Evolutionary conservation across 1,284 basidiomycete genomes (phyloP).

Genomic region (Trichosporon faecale): DNA sequence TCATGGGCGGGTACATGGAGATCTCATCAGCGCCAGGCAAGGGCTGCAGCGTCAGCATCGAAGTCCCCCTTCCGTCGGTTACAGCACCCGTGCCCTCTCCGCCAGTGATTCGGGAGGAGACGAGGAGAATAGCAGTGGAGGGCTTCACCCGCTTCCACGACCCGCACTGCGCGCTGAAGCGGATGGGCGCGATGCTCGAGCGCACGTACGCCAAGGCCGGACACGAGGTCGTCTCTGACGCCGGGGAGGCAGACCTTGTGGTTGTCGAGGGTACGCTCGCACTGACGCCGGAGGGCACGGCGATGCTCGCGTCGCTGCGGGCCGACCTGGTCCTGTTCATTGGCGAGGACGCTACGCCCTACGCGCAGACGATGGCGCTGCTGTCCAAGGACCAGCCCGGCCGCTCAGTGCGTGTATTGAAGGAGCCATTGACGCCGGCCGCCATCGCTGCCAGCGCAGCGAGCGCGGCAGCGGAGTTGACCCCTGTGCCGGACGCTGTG

Average conservation of each 20-base stretch:
- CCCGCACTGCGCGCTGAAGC: slow-evolving; percentile 15
- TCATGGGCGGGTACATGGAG: slow-evolving; percentile 48
- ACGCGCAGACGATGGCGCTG: background rate
- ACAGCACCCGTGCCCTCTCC: background rate
- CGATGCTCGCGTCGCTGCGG: background rate
- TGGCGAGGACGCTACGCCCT: background rate
- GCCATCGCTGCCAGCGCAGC: background rate
- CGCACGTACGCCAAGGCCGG: slow-evolving; percentile 37
- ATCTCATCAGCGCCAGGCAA: slow-evolving; percentile 42
- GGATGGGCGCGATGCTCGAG: slow-evolving; percentile 29
- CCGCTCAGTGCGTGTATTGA: background rate
- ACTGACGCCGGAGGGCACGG: background rate
- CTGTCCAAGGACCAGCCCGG: background rate
- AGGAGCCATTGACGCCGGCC: background rate
- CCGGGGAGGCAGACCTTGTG: background rate
- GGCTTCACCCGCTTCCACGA: slow-evolving; percentile 31
- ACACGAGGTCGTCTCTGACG: slow-evolving; percentile 27
- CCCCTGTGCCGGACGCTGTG: background rate
- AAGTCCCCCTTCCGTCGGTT: slow-evolving; percentile 37
- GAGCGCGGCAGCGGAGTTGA: background rate
- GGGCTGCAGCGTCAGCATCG: slow-evolving; percentile 43
- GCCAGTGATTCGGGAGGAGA: background rate
- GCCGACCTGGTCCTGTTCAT: background rate
- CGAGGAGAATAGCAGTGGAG: slow-evolving; percentile 33
- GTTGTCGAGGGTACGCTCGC: background rate